phyloP scores from a whole-genome alignment of 208 protist species.

The Trypanosoma lewisi region DNA sequence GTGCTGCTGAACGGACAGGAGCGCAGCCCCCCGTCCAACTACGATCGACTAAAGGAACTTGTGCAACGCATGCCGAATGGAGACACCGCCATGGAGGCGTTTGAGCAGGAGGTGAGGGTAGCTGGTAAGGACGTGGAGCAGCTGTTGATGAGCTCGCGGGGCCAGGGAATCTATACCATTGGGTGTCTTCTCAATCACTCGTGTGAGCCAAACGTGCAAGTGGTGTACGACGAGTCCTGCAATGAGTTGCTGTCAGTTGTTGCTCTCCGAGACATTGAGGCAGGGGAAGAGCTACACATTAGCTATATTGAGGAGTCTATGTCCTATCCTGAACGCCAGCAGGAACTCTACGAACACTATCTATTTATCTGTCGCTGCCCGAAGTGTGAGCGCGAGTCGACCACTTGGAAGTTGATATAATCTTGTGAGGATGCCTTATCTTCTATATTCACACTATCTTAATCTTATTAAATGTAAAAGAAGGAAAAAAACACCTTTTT shows the following conservation, averaged over 20 bases:
- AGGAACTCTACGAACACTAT: constrained; percentile 76
- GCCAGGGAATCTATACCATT: constrained; percentile 68
- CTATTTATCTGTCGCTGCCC: constrained; percentile 61
- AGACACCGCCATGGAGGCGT: constrained; percentile 23
- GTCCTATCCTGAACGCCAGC: constrained; percentile 38
- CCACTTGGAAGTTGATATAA: neutral
- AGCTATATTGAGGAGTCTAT: constrained; percentile 69
- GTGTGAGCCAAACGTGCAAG: constrained; percentile 71
- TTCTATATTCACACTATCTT: neutral
- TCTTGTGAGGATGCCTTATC: neutral
- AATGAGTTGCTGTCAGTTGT: constrained; percentile 67
- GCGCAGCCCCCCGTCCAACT: constrained; percentile 54
- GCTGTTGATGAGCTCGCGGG: constrained; percentile 35
- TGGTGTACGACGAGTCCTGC: constrained; percentile 41
- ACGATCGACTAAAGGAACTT: constrained; percentile 36
- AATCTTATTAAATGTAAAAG: neutral
- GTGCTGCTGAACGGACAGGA: constrained; percentile 83
- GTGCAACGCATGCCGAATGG: constrained; percentile 29
- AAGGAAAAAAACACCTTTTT: too few relatives aligned
- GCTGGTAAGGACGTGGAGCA: constrained; percentile 12
- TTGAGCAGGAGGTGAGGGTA: constrained; percentile 25
- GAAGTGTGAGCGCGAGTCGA: constrained; percentile 25
- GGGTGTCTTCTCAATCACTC: constrained; percentile 80
- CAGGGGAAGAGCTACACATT: constrained; percentile 68
- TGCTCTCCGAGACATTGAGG: constrained; percentile 54